Conservation (phyloP, 1,284 basidiomycete genomes). For the Papiliotrema laurentii region DNA sequence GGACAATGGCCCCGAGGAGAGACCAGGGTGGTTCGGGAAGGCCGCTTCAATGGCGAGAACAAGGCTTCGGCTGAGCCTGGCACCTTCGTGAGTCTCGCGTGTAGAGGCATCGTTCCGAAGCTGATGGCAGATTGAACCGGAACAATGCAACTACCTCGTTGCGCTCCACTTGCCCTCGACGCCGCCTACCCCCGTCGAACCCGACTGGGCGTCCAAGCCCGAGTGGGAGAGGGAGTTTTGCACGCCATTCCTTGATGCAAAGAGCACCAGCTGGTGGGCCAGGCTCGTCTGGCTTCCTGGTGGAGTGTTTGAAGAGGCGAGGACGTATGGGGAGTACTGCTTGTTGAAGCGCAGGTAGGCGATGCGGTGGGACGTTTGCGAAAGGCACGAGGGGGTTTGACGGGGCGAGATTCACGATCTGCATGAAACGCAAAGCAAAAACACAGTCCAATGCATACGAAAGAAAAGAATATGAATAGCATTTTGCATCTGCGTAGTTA, state of each 20-base stretch:
- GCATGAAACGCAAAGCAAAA: too few relatives aligned
- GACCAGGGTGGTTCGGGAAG: conserved; percentile 58
- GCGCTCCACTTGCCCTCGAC: conserved; percentile 76
- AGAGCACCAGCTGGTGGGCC: conserved; percentile 65
- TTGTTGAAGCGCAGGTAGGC: conserved; percentile 35
- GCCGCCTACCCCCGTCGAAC: conserved; percentile 61
- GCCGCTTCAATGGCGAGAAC: conserved; percentile 84
- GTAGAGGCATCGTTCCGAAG: background rate
- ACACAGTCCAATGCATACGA: too few relatives aligned
- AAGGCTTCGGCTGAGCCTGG: conserved; percentile 60
- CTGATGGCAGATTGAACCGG: conserved; percentile 59
- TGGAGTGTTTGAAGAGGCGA: conserved; percentile 43
- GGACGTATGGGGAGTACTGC: conserved; percentile 54
- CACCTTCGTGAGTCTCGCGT: conserved; percentile 65
- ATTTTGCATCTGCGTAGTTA: too few relatives aligned
- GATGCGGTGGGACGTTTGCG: background rate
- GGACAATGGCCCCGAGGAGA: conserved; percentile 61
- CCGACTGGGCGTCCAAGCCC: conserved; percentile 57
- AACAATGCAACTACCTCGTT: conserved; percentile 77
- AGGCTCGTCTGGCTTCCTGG: conserved; percentile 74
- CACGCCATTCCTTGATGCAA: conserved; percentile 71
- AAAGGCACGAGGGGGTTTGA: too few relatives aligned
- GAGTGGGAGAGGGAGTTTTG: conserved; percentile 73
- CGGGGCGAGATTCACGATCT: too few relatives aligned
- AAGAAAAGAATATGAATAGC: too few relatives aligned